Evolutionary conservation across 2,329 filamentous ascomycete genomes (phyloP).

Genomic region (Scortechinia acanthostroma): DNA sequence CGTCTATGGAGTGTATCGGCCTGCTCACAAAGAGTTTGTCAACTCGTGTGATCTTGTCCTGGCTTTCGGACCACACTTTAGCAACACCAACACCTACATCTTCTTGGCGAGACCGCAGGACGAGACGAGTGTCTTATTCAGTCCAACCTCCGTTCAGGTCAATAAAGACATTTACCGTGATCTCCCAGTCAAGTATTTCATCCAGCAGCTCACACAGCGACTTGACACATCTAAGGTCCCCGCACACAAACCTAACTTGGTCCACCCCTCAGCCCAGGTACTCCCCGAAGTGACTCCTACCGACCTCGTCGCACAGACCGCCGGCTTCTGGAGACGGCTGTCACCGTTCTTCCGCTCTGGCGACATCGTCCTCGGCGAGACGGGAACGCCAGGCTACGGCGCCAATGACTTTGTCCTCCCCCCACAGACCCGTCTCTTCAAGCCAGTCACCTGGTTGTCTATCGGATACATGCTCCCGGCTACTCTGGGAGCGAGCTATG

Average conservation of each 20-base stretch:
- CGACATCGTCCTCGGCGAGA: slow-evolving; percentile 49
- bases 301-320: slow-evolving; percentile 31
- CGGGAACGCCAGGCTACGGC: slow-evolving; percentile 48
- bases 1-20: slow-evolving; percentile 38
- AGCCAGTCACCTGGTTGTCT: slow-evolving; percentile 46
- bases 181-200: slow-evolving; percentile 10
- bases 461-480: slow-evolving; percentile 55
- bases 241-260: background rate
- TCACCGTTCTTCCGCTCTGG: slow-evolving; percentile 36
- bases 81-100: slow-evolving; percentile 33
- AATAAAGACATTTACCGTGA: slow-evolving; percentile 19
- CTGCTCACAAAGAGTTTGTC: slow-evolving; percentile 25
- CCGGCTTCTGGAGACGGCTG: slow-evolving; percentile 36
- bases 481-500: slow-evolving; percentile 44
- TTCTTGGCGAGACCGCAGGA: slow-evolving; percentile 25
- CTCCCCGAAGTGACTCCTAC: slow-evolving; percentile 9
- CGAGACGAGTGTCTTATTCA: slow-evolving; percentile 20
- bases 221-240: slow-evolving; percentile 11
- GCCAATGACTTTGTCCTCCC: slow-evolving; percentile 40
- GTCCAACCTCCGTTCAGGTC: slow-evolving; percentile 16
- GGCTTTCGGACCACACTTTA: slow-evolving; percentile 34
- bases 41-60: slow-evolving; percentile 32
- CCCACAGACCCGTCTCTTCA: slow-evolving; percentile 33
- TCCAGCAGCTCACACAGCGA: slow-evolving; percentile 10
- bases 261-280: background rate